Percentiles rank a stretch among this genome's conserved stretches.
These are phyloP conservation scores for Phaeodactylum tricornutum DNA, from an alignment of 108 stramenopile genomes.

Conservation along the genomic window DNA sequence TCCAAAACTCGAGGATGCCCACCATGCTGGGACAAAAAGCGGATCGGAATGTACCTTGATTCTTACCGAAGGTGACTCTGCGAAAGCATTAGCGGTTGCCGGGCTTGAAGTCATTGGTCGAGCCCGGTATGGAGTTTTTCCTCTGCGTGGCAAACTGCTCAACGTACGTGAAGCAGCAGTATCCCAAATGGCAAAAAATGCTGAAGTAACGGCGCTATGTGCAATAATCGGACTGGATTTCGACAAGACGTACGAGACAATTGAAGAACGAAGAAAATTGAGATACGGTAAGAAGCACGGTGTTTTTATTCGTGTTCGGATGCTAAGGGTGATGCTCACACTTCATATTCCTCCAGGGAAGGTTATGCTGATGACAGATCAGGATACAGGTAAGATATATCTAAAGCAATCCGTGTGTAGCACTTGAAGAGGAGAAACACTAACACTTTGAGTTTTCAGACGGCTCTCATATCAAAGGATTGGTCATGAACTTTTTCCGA, in stretches of 20 bases:
- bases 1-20: slow-evolving; percentile 92
- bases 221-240: slow-evolving; percentile 84
- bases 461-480: slow-evolving; percentile 90
- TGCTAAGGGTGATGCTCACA: no score
- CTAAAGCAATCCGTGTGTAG: background rate
- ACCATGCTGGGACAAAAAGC: slow-evolving; percentile 68
- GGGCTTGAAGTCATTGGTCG: slow-evolving; percentile 95
- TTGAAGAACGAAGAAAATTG: slow-evolving; percentile 45
- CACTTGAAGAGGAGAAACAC: background rate
- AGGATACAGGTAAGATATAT: slow-evolving; percentile 44
- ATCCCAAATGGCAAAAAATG: slow-evolving; percentile 85
- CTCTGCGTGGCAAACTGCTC: slow-evolving; percentile 95
- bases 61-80: slow-evolving; percentile 98
- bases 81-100: slow-evolving; percentile 94
- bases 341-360: no score
- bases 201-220: slow-evolving; percentile 81
- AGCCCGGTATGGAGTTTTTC: slow-evolving; percentile 94
- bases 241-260: slow-evolving; percentile 63
- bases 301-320: no score
- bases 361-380: slow-evolving; percentile 92
- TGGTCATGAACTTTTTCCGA: slow-evolving; percentile 88
- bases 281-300: slow-evolving; percentile 92
- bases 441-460: slow-evolving; percentile 14
- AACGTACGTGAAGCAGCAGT: slow-evolving; percentile 92
- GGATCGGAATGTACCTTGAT: slow-evolving; percentile 83